Evolutionary conservation across 345 rosid species (phyloP).

Genomic region (Syzygium jambos): DNA sequence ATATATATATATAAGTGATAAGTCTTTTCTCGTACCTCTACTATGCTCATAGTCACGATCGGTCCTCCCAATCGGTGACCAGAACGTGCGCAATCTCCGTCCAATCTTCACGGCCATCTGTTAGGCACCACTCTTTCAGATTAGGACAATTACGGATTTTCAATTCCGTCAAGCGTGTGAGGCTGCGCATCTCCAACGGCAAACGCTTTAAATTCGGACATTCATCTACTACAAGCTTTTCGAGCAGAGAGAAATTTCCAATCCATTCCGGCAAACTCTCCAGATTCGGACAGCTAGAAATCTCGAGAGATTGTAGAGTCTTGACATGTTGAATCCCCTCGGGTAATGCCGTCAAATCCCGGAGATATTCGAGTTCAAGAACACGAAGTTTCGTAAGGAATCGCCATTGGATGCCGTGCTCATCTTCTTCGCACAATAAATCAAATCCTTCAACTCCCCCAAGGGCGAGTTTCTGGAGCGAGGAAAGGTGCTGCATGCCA

Average conservation of each 20-base stretch:
- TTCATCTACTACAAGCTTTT: neutral
- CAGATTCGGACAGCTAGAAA: rapidly evolving
- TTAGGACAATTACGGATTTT: rapidly evolving
- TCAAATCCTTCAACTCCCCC: neutral
- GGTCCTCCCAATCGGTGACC: no score
- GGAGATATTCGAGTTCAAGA: rapidly evolving
- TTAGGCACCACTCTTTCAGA: no score
- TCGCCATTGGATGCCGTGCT: neutral
- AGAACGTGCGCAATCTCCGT: no score
- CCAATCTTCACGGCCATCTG: no score
- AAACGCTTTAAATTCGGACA: rapidly evolving
- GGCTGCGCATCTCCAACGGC: rapidly evolving
- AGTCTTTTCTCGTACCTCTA: no score
- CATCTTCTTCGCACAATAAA: neutral
- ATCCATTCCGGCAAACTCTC: neutral
- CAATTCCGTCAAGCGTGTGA: neutral
- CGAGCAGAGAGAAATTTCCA: neutral
- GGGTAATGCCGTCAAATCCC: neutral
- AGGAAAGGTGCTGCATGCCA: neutral
- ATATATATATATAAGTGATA: no score
- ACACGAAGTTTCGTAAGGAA: rapidly evolving
- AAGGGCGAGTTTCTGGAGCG: neutral
- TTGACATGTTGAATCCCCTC: neutral
- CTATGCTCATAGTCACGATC: no score
- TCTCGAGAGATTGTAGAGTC: neutral